Base-by-base conservation (phyloP, 2,329 filamentous ascomycete genomes). In the Trichoderma oligosporum region DNA sequence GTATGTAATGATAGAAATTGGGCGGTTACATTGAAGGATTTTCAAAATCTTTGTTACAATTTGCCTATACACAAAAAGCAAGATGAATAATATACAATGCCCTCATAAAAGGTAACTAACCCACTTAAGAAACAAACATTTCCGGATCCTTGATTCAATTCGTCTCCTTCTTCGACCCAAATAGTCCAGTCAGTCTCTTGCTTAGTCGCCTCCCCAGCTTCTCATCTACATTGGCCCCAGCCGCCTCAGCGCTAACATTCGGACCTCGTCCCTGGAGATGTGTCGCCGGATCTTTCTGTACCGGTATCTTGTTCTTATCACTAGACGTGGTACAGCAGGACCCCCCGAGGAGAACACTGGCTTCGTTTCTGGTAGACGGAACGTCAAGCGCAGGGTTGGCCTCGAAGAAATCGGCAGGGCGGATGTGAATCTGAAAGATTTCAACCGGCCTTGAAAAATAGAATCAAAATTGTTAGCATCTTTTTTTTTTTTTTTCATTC, bases 331-430 rank as follows among this genome's bases (percentile, higher is more conserved):
- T 57, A 20, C 61, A 65, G 49, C 69, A 73, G 35, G 70, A 73
- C 3, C 73, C 67, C 3, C 73, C 67, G 0, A 76, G 68, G 9
- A 78, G 60, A 4, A 78, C 74, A 57, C 75, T 78, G 12, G 68
- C 65, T 46, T 73, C 62, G 62, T 78, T 75, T 24, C 54, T 62
- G 4, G 45, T 65, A 2, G 65, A 70, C 5, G 75, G 76, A 31
- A 78, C 72, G 62, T 78, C 76, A 25, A 79, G 67, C 7, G 76
- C 75, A 22, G 76, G 77, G 61, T 78, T 79, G 45, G 69, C 68
- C 4, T 69, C 72, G 64, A 79, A 79, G 66, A 78, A 79, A 61
- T 78, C 76, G 9, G 71, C 68, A 4, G 76, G 76, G 3, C 60
- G 59, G 39, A 66, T 57, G 57, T 78, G 75, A 38, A 79, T 67